Evolutionary conservation across 2,329 filamentous ascomycete species (phyloP).

Genomic region (Mycosphaerella arachidis): DNA sequence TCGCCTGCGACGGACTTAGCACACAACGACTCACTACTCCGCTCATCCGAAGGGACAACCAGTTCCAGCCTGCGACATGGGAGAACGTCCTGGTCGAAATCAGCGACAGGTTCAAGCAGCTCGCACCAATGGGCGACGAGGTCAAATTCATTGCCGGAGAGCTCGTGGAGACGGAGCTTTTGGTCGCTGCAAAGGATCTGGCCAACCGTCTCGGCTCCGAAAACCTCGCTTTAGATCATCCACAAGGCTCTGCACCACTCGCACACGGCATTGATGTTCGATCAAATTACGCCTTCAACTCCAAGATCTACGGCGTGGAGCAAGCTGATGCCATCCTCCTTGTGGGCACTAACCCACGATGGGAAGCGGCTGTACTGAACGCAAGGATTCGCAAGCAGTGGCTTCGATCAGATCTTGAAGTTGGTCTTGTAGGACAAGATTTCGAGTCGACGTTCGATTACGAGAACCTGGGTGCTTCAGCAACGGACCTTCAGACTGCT

Average conservation of each 20-base stretch:
- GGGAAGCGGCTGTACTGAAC: conserved; percentile 92
- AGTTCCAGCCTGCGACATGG: conserved; percentile 91
- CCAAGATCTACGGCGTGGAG: conserved; percentile 86
- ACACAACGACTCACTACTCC: conserved; percentile 94
- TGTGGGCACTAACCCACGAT: conserved; percentile 89
- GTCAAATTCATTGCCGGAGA: conserved; percentile 94
- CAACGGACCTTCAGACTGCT: conserved; percentile 75
- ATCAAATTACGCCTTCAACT: conserved; percentile 96
- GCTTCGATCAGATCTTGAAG: conserved; percentile 88
- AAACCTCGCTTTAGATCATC: conserved; percentile 88
- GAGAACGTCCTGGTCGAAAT: conserved; percentile 92
- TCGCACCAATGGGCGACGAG: conserved; percentile 83
- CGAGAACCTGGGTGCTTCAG: conserved; percentile 78
- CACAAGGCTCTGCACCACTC: conserved; percentile 73
- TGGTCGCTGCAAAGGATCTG: conserved; percentile 95
- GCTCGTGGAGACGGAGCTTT: conserved; percentile 83
- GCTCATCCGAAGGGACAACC: conserved; percentile 78
- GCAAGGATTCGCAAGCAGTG: conserved; percentile 97
- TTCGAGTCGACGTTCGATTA: conserved; percentile 96
- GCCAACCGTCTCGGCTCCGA: conserved; percentile 96
- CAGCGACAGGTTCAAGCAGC: conserved; percentile 69
- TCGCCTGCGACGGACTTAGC: conserved; percentile 93
- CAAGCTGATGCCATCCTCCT: conserved; percentile 89
- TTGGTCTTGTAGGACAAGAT: conserved; percentile 83
- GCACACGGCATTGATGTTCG: conserved; percentile 91